Percentiles rank a stretch among this genome's conserved stretches.
Conservation (phyloP, 495 filamentous ascomycete genomes). For the Darksidea phi region DNA sequence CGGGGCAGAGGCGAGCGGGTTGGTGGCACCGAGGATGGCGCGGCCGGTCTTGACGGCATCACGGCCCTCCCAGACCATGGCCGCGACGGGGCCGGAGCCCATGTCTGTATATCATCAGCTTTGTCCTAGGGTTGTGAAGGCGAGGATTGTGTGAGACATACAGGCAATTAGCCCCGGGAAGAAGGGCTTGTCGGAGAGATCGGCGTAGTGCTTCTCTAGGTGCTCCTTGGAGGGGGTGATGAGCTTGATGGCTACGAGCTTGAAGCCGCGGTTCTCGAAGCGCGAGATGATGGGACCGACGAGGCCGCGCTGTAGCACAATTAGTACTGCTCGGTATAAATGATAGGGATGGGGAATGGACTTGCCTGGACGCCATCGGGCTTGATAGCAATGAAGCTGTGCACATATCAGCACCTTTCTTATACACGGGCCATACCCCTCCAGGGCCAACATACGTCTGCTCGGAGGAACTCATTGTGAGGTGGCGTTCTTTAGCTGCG, state of each 20-base stretch:
- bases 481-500: constrained; percentile 44
- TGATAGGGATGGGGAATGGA: constrained; percentile 11
- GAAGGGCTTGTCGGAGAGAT: constrained; percentile 92
- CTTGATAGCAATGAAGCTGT: constrained; percentile 98
- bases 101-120: too few relatives aligned
- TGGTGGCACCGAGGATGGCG: constrained; percentile 93
- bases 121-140: constrained; percentile 6
- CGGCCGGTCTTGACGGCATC: constrained; percentile 98
- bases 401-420: constrained; percentile 11
- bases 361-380: constrained; percentile 87
- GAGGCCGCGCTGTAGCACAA: constrained; percentile 73
- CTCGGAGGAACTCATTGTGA: constrained; percentile 76
- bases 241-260: constrained; percentile 97
- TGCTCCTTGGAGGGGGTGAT: constrained; percentile 80
- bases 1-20: constrained; percentile 87
- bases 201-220: constrained; percentile 96
- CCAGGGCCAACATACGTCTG: constrained; percentile 73
- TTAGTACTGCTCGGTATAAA: neutral
- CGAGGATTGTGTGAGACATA: constrained; percentile 43
- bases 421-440: constrained; percentile 9
- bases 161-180: constrained; percentile 89
- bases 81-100: constrained; percentile 91
- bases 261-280: constrained; percentile 96
- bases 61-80: constrained; percentile 98
- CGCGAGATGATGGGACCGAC: constrained; percentile 93